Conservation (phyloP, 225 moss, liverwort and hornwort genomes). For the Anthoceros angustus region DNA sequence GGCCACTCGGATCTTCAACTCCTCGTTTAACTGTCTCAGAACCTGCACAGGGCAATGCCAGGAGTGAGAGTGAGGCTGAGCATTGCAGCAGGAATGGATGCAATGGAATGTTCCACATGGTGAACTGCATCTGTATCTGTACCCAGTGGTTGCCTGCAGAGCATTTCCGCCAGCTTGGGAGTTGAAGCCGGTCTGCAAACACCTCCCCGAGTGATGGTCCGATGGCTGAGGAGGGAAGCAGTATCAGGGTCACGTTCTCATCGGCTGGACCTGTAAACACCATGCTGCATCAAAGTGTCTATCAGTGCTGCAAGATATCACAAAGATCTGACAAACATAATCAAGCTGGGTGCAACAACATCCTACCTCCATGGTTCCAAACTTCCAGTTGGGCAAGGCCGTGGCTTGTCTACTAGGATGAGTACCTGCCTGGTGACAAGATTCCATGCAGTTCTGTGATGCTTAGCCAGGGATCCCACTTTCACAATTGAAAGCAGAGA, state of each 20-base stretch:
- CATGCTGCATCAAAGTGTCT: not conserved
- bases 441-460: conserved; percentile 3
- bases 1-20: too few relatives aligned
- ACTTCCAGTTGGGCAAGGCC: conserved; percentile 21
- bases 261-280: conserved; percentile 5
- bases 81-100: too few relatives aligned
- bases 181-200: not conserved
- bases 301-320: too few relatives aligned
- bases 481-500: not conserved
- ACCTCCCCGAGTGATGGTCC: conserved; percentile 2
- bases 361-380: conserved; percentile 16
- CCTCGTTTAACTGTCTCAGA: too few relatives aligned
- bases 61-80: too few relatives aligned
- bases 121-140: not conserved
- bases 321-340: not conserved
- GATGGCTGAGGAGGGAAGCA: not conserved
- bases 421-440: conserved; percentile 13
- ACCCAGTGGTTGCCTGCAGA: conserved; percentile 1
- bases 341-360: not conserved
- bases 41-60: too few relatives aligned
- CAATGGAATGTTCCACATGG: too few relatives aligned
- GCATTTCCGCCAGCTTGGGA: not conserved
- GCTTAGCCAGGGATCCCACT: conserved; percentile 6
- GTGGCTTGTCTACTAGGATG: conserved; percentile 11
- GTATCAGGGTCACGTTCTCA: conserved; percentile 3